Evolutionary conservation across 257 asterid species (phyloP).

Genomic region (Lithospermum erythrorhizon): DNA sequence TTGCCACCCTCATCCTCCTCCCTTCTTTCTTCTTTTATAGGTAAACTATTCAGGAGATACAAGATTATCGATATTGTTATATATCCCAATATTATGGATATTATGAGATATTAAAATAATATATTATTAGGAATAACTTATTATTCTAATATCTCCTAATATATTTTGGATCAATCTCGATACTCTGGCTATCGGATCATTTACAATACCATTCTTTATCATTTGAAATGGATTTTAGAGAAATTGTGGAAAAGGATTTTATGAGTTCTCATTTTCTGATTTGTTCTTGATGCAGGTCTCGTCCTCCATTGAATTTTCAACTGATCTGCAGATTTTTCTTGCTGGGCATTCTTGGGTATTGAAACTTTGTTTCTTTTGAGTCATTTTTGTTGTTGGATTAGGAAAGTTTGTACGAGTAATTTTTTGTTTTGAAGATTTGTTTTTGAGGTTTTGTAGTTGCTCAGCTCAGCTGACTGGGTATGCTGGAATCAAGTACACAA

Average conservation of each 20-base stretch:
- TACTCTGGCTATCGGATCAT: too few relatives aligned
- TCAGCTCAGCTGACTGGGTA: slow-evolving; percentile 78
- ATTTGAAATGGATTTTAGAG: not conserved
- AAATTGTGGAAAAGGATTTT: not conserved
- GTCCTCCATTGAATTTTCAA: slow-evolving; percentile 50
- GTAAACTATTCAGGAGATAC: too few relatives aligned
- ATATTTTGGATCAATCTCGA: too few relatives aligned
- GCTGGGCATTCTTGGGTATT: slow-evolving; percentile 73
- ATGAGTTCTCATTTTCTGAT: not conserved
- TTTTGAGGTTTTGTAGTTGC: slow-evolving; percentile 35
- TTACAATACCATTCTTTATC: too few relatives aligned
- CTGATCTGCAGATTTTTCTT: slow-evolving; percentile 51
- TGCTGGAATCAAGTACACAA: slow-evolving; percentile 63
- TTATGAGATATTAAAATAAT: too few relatives aligned
- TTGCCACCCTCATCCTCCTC: slow-evolving; percentile 68
- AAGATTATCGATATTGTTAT: too few relatives aligned
- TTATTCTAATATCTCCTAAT: too few relatives aligned
- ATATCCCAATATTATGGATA: too few relatives aligned
- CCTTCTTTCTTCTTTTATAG: slow-evolving; percentile 69
- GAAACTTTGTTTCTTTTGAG: not conserved
- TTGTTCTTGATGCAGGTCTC: slow-evolving; percentile 30
- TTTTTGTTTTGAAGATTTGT: not conserved
- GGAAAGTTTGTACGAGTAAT: not conserved
- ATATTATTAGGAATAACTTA: too few relatives aligned
- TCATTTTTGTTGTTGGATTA: slow-evolving; percentile 1